Evolutionary conservation across 768 basidiomycete genomes (phyloP), one percentile per base, ranked within the genome.

Genomic region (Mycena filopes): DNA sequence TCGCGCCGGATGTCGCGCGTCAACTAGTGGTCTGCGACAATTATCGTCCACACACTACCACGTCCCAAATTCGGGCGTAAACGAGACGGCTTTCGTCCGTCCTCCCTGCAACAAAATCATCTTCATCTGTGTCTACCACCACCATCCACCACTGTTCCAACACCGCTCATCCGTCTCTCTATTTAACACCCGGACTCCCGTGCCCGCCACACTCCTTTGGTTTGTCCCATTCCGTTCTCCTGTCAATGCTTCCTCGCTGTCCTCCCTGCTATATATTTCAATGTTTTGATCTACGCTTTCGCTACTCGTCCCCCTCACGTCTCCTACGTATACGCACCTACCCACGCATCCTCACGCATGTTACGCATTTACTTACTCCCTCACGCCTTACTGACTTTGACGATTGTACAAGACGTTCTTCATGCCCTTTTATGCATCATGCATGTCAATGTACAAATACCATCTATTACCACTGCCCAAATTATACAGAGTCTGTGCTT

Each of bases 1-100:
- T 86, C 86, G 3, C 83, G 82, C 69, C 82, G 85, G 65, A 50
- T 83, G 70, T 86, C 88, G 13, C 82, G 84, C 65, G 64, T 81
- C 26, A 66, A 66, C 56, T 71, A 43, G 42, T 21, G 5, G n/a
- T n/a, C 6, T 25, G 33, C 38, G 53, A 16, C 47, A 16, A 31
- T 21, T 3, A 20, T 31, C 31, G 31, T 50, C 18, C n/a, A n/a
- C n/a, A n/a, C n/a, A n/a, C n/a, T n/a, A n/a, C n/a, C n/a, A n/a
- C n/a, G n/a, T n/a, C n/a, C n/a, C n/a, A n/a, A n/a, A n/a, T n/a
- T n/a, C n/a, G n/a, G n/a, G n/a, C n/a, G n/a, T n/a, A n/a, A n/a
- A n/a, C n/a, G n/a, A n/a, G n/a, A n/a, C n/a, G n/a, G n/a, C n/a
- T n/a, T n/a, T n/a, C n/a, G n/a, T n/a, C n/a, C n/a, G n/a, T n/a